Evolutionary conservation across 1,139 yeast genomes (phyloP).

Genomic region (Taphrina flavorubra): DNA sequence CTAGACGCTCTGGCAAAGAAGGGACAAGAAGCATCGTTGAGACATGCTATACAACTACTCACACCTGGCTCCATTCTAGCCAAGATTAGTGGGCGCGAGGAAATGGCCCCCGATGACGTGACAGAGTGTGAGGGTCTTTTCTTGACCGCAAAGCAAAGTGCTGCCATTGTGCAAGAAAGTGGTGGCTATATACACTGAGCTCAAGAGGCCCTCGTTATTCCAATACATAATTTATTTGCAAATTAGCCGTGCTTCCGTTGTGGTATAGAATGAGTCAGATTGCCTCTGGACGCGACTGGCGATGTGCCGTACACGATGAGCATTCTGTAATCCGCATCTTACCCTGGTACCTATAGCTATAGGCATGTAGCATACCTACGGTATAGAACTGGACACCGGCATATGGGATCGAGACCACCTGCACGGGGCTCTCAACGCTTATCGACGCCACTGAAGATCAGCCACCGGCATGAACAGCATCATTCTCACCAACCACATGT

Average conservation of each 20-base stretch:
- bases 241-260: too few species aligned
- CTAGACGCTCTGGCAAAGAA: slow-evolving; percentile 71
- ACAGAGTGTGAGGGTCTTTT: slow-evolving; percentile 86
- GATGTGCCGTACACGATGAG: too few species aligned
- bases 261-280: too few species aligned
- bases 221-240: background rate
- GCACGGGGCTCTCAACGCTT: too few species aligned
- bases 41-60: slow-evolving; percentile 88
- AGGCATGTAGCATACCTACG: too few species aligned
- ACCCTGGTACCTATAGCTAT: too few species aligned
- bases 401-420: too few species aligned
- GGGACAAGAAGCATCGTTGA: slow-evolving; percentile 77
- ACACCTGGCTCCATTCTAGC: slow-evolving; percentile 91
- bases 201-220: background rate
- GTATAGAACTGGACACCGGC: too few species aligned
- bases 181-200: slow-evolving; percentile 32
- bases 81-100: slow-evolving; percentile 70
- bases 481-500: slow-evolving; percentile 1
- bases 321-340: too few species aligned
- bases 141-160: slow-evolving; percentile 86
- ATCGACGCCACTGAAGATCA: background rate
- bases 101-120: slow-evolving; percentile 71
- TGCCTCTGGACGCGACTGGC: too few species aligned
- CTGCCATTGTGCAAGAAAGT: slow-evolving; percentile 67
- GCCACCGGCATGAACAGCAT: slow-evolving; percentile 2